phyloP scores from a whole-genome alignment of 192 early-diverging fungal species.

The Nowakowskiella sp. region DNA sequence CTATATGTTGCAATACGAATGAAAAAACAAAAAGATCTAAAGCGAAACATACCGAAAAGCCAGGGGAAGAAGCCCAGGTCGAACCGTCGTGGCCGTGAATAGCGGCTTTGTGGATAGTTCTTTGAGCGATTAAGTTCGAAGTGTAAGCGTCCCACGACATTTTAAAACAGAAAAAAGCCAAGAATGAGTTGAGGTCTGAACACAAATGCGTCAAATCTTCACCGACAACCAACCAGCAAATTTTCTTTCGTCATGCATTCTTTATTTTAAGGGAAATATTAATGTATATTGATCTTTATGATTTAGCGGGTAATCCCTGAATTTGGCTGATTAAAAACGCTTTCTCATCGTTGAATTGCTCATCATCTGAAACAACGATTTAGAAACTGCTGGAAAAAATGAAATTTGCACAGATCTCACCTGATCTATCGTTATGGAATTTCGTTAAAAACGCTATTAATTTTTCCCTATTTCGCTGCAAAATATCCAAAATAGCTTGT shows the following conservation, averaged over 20 bases:
- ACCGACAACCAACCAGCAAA: too few relatives aligned
- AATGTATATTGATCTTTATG: too few relatives aligned
- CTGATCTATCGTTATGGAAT: conserved; percentile 93
- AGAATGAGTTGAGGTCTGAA: too few relatives aligned
- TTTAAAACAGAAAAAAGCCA: too few relatives aligned
- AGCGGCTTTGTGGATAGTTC: conserved; percentile 56
- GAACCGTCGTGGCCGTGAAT: conserved; percentile 79
- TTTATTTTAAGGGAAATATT: too few relatives aligned
- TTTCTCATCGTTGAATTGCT: conserved; percentile 99
- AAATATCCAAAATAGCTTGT: conserved; percentile 82
- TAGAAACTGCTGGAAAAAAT: not conserved
- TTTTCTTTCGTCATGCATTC: too few relatives aligned
- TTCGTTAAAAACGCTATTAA: conserved; percentile 76
- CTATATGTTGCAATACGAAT: too few relatives aligned
- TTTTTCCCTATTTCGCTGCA: conserved; percentile 86
- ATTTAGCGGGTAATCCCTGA: too few relatives aligned
- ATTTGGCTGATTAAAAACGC: conserved; percentile 91
- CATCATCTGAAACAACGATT: conserved; percentile 64
- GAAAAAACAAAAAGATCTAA: conserved; percentile 1
- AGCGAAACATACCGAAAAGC: conserved; percentile 60
- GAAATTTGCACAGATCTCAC: conserved; percentile 34
- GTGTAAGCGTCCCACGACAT: too few relatives aligned
- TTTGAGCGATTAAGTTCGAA: too few relatives aligned
- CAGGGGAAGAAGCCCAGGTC: conserved; percentile 70
- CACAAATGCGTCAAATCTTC: too few relatives aligned